phyloP scores from a whole-genome alignment of 2,329 filamentous ascomycete genomes.

The Hypoxylon sp. region DNA sequence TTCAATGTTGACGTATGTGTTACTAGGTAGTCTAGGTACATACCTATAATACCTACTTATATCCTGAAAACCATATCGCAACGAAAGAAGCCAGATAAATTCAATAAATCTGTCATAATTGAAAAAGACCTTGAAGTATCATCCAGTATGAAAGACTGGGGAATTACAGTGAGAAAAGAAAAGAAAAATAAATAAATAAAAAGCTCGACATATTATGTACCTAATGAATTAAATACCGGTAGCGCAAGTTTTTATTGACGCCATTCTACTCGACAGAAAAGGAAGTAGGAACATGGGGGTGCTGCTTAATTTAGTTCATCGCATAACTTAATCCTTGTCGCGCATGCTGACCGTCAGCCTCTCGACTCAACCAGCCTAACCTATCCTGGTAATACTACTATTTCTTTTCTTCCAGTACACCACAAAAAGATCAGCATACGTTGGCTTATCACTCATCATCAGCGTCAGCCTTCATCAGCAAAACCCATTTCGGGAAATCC shows the following conservation, averaged over 20 bases:
- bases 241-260: background rate
- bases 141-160: too few species aligned
- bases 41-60: too few species aligned
- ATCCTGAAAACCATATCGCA: too few species aligned
- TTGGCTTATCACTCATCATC: background rate
- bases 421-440: constrained; percentile 1
- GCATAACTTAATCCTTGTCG: background rate
- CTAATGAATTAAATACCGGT: background rate
- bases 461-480: constrained; percentile 21
- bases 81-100: too few species aligned
- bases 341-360: background rate
- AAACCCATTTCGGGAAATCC: background rate
- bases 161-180: too few species aligned
- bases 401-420: background rate
- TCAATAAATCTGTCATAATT: too few species aligned
- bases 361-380: background rate
- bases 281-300: background rate
- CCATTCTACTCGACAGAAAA: background rate
- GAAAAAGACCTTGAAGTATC: too few species aligned
- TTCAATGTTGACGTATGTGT: too few species aligned
- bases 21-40: too few species aligned
- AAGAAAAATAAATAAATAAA: too few species aligned
- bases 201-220: too few species aligned
- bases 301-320: constrained; percentile 3
- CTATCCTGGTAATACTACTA: background rate